Evolutionary conservation across 495 filamentous ascomycete species (phyloP).

Genomic region (Lichina pygmaea): DNA sequence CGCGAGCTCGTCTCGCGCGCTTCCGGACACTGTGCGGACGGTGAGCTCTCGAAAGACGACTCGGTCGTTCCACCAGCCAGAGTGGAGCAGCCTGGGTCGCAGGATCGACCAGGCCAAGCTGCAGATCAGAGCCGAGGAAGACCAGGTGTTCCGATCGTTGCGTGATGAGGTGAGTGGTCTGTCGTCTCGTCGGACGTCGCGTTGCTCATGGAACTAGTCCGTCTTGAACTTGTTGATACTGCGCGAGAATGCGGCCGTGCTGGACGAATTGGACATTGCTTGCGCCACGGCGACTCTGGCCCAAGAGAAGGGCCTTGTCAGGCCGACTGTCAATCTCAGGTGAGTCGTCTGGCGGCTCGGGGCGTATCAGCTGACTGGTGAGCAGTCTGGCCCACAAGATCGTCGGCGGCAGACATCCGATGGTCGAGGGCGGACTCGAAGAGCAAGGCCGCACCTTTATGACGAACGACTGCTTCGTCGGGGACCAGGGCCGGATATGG

Average conservation of each 20-base stretch:
- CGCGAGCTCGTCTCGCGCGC: constrained; percentile 18
- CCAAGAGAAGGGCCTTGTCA: constrained; percentile 36
- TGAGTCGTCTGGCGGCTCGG: neutral
- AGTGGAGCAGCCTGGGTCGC: constrained; percentile 59
- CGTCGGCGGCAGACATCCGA: constrained; percentile 65
- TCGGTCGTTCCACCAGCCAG: constrained; percentile 52
- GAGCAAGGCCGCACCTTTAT: constrained; percentile 64
- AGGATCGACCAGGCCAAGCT: constrained; percentile 43
- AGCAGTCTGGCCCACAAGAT: constrained; percentile 27
- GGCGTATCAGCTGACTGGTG: neutral
- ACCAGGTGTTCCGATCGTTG: constrained; percentile 38
- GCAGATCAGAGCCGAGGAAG: constrained; percentile 58
- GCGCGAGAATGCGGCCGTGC: constrained; percentile 59
- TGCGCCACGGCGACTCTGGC: constrained; percentile 57
- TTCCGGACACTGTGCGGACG: constrained; percentile 23
- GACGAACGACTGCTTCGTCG: constrained; percentile 64
- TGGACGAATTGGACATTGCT: constrained; percentile 78
- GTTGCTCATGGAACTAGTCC: constrained; percentile 17
- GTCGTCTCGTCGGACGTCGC: no score
- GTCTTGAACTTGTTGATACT: constrained; percentile 55
- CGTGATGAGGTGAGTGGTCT: constrained; percentile 22
- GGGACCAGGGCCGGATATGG: constrained; percentile 42
- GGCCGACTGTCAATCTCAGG: constrained; percentile 39
- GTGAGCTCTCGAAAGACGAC: constrained; percentile 63
- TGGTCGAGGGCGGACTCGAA: constrained; percentile 56